A percentile compares a stretch with the other conserved stretches of the same genome.
Evolutionary conservation across 2,329 filamentous ascomycete species (phyloP).

Genomic region (Xylaria hypoxylon): DNA sequence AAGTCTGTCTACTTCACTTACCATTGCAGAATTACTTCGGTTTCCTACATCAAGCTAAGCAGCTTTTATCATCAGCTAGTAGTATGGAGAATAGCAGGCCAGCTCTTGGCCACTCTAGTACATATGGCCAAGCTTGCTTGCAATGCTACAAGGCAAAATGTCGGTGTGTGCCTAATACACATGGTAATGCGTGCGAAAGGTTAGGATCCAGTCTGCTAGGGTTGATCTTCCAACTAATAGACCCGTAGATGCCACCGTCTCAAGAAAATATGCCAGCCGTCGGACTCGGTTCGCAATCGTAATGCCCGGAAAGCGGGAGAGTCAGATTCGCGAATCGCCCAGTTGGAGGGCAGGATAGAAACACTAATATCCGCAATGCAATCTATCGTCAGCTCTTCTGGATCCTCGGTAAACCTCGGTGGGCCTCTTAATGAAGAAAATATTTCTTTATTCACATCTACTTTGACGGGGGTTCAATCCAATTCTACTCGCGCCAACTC

Average conservation of each 20-base stretch:
- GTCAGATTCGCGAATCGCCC: conserved; percentile 51
- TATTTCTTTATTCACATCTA: conserved; percentile 13
- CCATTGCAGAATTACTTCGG: background rate
- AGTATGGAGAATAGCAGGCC: conserved; percentile 28
- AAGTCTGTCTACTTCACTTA: background rate
- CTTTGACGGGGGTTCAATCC: background rate
- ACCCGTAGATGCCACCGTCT: conserved; percentile 51
- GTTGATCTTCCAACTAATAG: conserved; percentile 10
- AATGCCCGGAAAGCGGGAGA: conserved; percentile 40
- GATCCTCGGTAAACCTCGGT: conserved; percentile 15
- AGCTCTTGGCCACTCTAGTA: conserved; percentile 22
- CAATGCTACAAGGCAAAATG: conserved; percentile 45
- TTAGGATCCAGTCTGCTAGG: conserved; percentile 8
- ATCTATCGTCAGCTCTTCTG: conserved; percentile 40
- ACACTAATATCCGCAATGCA: conserved; percentile 50
- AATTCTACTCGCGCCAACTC: conserved; percentile 12
- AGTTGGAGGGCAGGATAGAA: conserved; percentile 52
- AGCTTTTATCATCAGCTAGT: background rate
- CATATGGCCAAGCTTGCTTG: conserved; percentile 44
- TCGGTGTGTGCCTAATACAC: conserved; percentile 41
- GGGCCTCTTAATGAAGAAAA: conserved; percentile 21
- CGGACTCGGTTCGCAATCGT: conserved; percentile 51
- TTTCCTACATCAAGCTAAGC: background rate
- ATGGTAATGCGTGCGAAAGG: conserved; percentile 41
- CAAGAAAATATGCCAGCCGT: conserved; percentile 51